A percentile compares a stretch with the other conserved stretches of the same genome.
Evolutionary conservation across 208 protist genomes (phyloP).

Genomic region (Trypanosoma rangeli): DNA sequence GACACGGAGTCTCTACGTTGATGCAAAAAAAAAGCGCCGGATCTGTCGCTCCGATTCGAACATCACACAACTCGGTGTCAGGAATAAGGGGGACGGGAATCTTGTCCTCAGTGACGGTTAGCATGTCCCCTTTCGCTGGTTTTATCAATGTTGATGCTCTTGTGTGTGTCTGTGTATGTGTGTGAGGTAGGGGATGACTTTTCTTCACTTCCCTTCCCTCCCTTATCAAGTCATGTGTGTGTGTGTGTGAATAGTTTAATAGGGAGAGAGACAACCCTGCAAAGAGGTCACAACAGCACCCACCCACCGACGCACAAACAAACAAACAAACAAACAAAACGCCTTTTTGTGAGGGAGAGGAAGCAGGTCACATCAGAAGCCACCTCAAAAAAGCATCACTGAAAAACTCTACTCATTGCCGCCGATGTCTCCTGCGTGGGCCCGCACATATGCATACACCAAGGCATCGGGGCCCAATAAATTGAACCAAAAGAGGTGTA

Average conservation of each 20-base stretch:
- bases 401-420: not conserved
- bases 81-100: constrained; percentile 27
- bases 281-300: not conserved
- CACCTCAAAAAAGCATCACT: not conserved
- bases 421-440: too few species aligned
- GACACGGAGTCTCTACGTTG: constrained; percentile 35
- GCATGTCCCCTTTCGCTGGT: constrained; percentile 4
- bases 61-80: constrained; percentile 46
- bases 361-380: not conserved
- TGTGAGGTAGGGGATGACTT: too few species aligned
- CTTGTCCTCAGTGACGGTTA: constrained; percentile 29
- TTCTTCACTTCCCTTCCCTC: constrained; percentile 1
- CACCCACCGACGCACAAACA: not conserved
- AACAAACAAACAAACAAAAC: not conserved
- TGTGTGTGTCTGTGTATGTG: constrained; percentile 1
- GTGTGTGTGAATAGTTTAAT: not conserved
- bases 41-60: constrained; percentile 50
- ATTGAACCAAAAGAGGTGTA: too few species aligned
- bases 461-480: too few species aligned
- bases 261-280: not conserved
- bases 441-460: too few species aligned
- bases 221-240: not conserved
- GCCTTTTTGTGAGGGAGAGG: not conserved
- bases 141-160: not conserved
- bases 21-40: constrained; percentile 69